Conservation (phyloP, 306 rosid genomes). For the Lathyrus tuberosus region DNA sequence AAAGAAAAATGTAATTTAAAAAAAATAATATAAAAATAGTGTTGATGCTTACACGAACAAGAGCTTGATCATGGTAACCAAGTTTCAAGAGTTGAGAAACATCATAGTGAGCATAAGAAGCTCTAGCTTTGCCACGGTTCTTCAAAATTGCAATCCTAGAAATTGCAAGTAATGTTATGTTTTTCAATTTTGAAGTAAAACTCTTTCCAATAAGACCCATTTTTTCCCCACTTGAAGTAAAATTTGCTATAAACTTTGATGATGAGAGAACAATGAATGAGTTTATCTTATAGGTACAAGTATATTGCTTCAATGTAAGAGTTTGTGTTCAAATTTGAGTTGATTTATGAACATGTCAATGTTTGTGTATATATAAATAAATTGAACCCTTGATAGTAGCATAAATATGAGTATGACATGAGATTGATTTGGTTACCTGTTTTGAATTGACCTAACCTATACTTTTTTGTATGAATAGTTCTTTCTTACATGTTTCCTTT, state of each 20-base stretch:
- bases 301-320: background rate
- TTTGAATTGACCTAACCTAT: slow-evolving; percentile 34
- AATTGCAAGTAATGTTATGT: slow-evolving; percentile 45
- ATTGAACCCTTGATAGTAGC: background rate
- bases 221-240: slow-evolving; percentile 17
- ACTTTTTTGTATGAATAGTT: background rate
- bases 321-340: slow-evolving; percentile 19
- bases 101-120: slow-evolving; percentile 56
- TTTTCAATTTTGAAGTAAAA: slow-evolving; percentile 55
- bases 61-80: slow-evolving; percentile 62
- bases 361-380: background rate
- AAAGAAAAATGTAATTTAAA: background rate
- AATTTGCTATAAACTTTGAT: background rate
- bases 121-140: slow-evolving; percentile 54
- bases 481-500: slow-evolving; percentile 27
- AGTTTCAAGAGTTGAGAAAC: slow-evolving; percentile 60
- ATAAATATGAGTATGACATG: background rate
- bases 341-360: slow-evolving; percentile 5
- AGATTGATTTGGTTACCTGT: background rate
- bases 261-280: slow-evolving; percentile 13
- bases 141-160: slow-evolving; percentile 62
- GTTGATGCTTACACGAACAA: slow-evolving; percentile 53
- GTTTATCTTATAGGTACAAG: slow-evolving; percentile 6
- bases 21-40: background rate
- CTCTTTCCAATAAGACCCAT: slow-evolving; percentile 67